phyloP scores from a whole-genome alignment of 345 rosid species.

The Salix caprea region DNA sequence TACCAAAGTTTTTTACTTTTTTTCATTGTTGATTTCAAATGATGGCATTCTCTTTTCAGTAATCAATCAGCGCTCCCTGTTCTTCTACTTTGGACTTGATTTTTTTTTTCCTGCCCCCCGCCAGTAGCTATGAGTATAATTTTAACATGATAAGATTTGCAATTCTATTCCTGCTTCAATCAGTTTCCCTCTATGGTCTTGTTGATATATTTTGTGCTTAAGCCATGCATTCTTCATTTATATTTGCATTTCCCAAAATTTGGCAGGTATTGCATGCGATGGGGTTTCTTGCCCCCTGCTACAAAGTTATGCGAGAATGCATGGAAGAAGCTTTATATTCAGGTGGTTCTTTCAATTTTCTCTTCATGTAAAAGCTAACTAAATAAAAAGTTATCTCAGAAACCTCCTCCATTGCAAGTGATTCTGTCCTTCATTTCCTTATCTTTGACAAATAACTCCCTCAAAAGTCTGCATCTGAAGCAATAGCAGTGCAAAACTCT shows the following conservation, averaged over 20 bases:
- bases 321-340: slow-evolving; percentile 92
- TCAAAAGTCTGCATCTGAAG: neutral
- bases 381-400: neutral
- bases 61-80: neutral
- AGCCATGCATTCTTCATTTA: too few species aligned
- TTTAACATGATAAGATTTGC: neutral
- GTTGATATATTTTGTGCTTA: too few species aligned
- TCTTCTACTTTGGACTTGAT: neutral
- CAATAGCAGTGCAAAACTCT: neutral
- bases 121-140: too few species aligned
- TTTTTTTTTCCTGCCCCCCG: too few species aligned
- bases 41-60: neutral
- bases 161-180: neutral
- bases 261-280: slow-evolving; percentile 72
- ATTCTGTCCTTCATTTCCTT: neutral
- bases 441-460: neutral
- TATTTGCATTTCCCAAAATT: neutral
- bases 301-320: slow-evolving; percentile 61
- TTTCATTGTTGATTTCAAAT: neutral
- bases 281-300: slow-evolving; percentile 65
- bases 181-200: neutral
- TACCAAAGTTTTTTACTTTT: neutral
- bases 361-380: too few species aligned
- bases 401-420: slow-evolving; percentile 1
- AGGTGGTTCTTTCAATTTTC: slow-evolving; percentile 37